Conservation (phyloP, 2,329 filamentous ascomycete species). For the Fusarium sp. region DNA sequence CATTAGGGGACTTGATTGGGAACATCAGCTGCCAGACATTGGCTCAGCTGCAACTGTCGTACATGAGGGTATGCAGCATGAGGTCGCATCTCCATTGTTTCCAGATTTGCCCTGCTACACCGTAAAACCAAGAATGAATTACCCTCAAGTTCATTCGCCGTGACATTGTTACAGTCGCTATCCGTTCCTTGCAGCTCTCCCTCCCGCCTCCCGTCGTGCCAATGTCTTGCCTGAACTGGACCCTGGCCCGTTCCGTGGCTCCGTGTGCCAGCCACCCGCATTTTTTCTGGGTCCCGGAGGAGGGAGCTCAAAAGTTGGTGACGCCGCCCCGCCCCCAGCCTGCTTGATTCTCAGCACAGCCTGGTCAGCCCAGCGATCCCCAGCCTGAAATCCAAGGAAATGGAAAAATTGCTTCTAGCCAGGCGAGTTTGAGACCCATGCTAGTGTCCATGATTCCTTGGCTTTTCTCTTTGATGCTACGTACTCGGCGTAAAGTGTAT, state of each 20-base stretch:
- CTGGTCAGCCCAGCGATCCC: constrained; percentile 20
- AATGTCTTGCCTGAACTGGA: neutral
- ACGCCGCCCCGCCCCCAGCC: constrained; percentile 37
- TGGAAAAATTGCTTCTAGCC: constrained; percentile 11
- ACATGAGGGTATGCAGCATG: neutral
- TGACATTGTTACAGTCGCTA: constrained; percentile 11
- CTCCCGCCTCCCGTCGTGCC: constrained; percentile 13
- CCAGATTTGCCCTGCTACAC: neutral
- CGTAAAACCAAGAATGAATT: neutral
- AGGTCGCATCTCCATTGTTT: neutral
- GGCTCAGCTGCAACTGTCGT: neutral
- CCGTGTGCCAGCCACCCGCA: constrained; percentile 38
- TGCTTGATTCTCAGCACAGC: neutral
- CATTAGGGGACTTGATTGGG: constrained; percentile 20
- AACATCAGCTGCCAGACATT: constrained; percentile 1
- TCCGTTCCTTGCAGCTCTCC: constrained; percentile 26
- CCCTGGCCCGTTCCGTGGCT: constrained; percentile 30
- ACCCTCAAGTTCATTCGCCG: neutral
- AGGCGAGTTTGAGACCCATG: constrained; percentile 33
- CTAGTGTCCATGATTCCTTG: constrained; percentile 26
- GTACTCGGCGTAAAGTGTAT: constrained; percentile 23
- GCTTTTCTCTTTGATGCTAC: constrained; percentile 13
- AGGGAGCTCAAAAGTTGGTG: constrained; percentile 5
- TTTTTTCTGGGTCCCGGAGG: constrained; percentile 27
- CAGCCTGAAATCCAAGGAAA: constrained; percentile 35